Conservation (phyloP, 345 rosid genomes). For the Geranium brycei region DNA sequence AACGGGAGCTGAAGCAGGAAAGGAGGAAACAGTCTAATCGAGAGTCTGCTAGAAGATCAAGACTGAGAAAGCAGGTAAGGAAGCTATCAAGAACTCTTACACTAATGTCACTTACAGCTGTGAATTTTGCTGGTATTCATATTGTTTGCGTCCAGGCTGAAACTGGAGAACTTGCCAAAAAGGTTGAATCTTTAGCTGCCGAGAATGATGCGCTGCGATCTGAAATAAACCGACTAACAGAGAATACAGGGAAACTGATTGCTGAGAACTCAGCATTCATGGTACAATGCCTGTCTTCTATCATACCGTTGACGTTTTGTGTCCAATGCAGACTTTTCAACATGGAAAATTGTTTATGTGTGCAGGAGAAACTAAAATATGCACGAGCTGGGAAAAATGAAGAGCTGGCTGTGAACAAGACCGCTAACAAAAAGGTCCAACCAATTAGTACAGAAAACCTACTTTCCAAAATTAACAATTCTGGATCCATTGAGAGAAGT, state of each 20-base stretch:
- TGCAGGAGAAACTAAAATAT: constrained; percentile 50
- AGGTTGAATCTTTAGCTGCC: constrained; percentile 48
- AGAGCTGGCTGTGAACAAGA: constrained; percentile 3
- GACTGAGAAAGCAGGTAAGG: constrained; percentile 85
- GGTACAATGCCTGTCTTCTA: constrained; percentile 27
- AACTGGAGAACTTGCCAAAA: constrained; percentile 65
- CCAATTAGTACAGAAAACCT: constrained; percentile 39
- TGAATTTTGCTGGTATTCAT: not conserved
- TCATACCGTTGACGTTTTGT: not conserved
- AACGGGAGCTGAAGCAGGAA: constrained; percentile 81
- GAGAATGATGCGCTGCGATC: constrained; percentile 67
- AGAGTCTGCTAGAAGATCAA: constrained; percentile 94
- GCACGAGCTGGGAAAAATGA: constrained; percentile 20
- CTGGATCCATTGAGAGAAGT: constrained; percentile 17
- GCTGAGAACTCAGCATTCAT: constrained; percentile 48
- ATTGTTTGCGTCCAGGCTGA: constrained; percentile 44
- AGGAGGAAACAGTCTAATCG: constrained; percentile 90
- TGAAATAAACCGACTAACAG: constrained; percentile 50
- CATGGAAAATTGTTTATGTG: not conserved
- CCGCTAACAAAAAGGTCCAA: constrained; percentile 13
- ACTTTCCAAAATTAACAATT: constrained; percentile 40
- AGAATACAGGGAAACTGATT: constrained; percentile 62
- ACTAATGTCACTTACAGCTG: not conserved
- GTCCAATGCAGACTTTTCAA: not conserved
- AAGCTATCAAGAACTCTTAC: not conserved